Evolutionary conservation across 1,284 basidiomycete species (phyloP).

Genomic region (Ceratobasidium sp.): DNA sequence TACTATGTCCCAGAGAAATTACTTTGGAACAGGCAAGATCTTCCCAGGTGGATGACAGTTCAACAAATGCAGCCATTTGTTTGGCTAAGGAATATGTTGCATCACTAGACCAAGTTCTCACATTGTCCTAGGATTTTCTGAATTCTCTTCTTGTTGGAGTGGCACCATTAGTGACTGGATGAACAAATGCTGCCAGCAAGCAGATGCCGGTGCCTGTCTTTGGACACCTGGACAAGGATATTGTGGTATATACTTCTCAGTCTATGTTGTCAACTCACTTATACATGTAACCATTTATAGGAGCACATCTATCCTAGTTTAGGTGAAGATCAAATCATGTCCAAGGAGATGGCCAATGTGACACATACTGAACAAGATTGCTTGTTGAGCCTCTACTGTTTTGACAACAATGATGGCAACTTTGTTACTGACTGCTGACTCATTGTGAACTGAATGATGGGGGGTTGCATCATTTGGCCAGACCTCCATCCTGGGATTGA

Average conservation of each 20-base stretch:
- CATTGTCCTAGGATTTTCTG: no score
- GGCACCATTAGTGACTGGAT: no score
- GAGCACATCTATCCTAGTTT: neutral
- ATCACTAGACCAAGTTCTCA: no score
- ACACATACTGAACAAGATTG: neutral
- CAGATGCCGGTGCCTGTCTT: no score
- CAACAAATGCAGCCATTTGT: neutral
- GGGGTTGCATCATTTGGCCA: slow-evolving; percentile 5
- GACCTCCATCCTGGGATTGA: slow-evolving; percentile 1
- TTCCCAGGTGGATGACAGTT: neutral
- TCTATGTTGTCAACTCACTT: neutral
- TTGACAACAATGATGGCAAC: neutral
- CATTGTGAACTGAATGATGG: neutral
- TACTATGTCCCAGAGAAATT: neutral
- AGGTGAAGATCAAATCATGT: neutral
- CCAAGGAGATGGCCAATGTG: neutral
- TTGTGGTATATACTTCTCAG: neutral
- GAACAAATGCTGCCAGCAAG: no score
- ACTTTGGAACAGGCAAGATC: no score
- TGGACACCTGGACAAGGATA: no score
- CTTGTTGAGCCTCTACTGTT: neutral
- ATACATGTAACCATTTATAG: neutral
- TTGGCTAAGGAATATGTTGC: neutral
- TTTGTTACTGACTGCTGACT: neutral
- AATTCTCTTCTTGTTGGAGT: no score